Base-by-base conservation (phyloP, 768 basidiomycete species). In the Tulasnella sp. region DNA sequence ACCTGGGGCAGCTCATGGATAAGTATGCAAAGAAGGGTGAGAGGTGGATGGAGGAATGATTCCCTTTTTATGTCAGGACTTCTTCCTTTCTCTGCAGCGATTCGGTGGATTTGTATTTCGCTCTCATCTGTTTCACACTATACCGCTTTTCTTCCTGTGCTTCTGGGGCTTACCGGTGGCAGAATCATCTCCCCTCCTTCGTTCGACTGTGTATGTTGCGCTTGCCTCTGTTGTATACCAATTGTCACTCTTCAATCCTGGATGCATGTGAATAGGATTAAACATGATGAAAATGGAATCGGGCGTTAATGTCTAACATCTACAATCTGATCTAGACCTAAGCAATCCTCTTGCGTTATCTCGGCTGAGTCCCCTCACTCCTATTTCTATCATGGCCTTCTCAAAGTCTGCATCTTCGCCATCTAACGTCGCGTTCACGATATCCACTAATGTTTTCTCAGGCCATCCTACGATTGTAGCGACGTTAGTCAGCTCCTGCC, bases 11-110 rank as follows among this genome's bases (percentile, higher is more conserved):
- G 67, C 73, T 94, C 51, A 76, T 94, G 63, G 92, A 94, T 76
- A 93, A 94, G 73, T 93, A 92, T 70, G 86, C 85, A 64, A 92
- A 92, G 78, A 88, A 88, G 70, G 89, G 88, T 72, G 90, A 90
- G 73, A 90, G 89, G 72, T 90, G 88, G 87, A 78, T 91, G 38
- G 86, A 83, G 38, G 89, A 93, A 69, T 91, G 58, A 34, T 17
- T 4, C 43, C 13, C 13, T 44, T 34, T 23, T 53, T 32, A 38
- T 53, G 52, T 53, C 38, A 19, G 38, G 32, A 32, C 32, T 38
- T 15, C 50, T 51, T 15, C 48, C 48, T 23, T 53, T 53, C 42
- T n/a, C 13, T 24, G 19, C 23, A 34, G 42, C 52, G 32, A 34
- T 53, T 53, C 19, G 13, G 32, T 32, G 32, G 34, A 32, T 32